Base-by-base conservation (phyloP, 345 rosid species). In the Limnanthes douglasii region DNA sequence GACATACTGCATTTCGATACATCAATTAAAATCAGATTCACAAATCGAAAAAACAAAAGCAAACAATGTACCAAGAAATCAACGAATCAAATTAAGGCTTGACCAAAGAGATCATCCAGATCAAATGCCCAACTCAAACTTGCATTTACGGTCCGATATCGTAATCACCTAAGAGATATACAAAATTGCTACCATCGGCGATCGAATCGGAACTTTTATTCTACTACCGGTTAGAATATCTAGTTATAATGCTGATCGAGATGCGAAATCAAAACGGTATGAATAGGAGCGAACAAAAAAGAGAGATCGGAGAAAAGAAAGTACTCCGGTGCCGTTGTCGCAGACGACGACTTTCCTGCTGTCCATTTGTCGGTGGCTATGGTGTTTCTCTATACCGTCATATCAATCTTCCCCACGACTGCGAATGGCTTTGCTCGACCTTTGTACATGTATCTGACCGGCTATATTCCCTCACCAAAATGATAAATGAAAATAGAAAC, bases 251-350 rank as follows among this genome's bases (percentile, higher is more conserved):
- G 30, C n/a, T 9, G 38, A 29, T 34, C 12, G 3, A 20, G 25
- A 21, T 19, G 15, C 4, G 8, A 16, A 15, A 11, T 21, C 9
- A 1, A 13, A 8, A 8, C 11, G 2, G 19, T 23, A 24, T 39
- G 11, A 15, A 12, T 21, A 4, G 44, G 19, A 37, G 18, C 4
- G 40, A 40, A 9, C 22, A 21, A 14, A 19, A n/a, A 22, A 18
- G 11, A 34, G n/a, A n/a, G n/a, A n/a, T n/a, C n/a, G 15, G 37
- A 28, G 11, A 17, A 30, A 8, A 38, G 47, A 13, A 37, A 44
- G 37, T 86, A 79, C 95, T 55, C 97, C 93, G 34, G 97, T 88
- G 66, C 97, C 97, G 48, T 83, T 83, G 68, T 83, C 93, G 59
- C 97, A 83, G 35, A 79, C 97, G 56, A 83, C 66, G 60, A 83